Evolutionary conservation across 768 basidiomycete genomes (phyloP).

Genomic region (Russula ochroleuca): DNA sequence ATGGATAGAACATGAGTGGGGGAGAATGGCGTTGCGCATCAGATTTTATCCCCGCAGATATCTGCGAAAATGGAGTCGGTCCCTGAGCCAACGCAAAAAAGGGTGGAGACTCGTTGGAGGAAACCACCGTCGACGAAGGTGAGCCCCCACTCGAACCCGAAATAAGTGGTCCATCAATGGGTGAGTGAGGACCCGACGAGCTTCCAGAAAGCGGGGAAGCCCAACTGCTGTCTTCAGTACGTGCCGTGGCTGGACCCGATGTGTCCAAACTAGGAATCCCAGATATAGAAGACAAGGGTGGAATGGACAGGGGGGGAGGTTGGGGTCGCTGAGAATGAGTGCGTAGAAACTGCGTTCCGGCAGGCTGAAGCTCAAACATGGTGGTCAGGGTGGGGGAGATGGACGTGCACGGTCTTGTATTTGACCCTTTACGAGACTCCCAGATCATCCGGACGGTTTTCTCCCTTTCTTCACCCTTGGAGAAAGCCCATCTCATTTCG

Average conservation of each 20-base stretch:
- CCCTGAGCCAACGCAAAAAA: conserved; percentile 24
- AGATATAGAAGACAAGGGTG: conserved; percentile 12
- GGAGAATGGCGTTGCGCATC: conserved; percentile 17
- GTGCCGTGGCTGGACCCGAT: conserved; percentile 21
- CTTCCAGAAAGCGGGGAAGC: conserved; percentile 26
- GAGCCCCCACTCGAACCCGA: conserved; percentile 20
- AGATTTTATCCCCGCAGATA: conserved; percentile 15
- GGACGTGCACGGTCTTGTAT: conserved; percentile 3
- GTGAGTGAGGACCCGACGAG: conserved; percentile 25
- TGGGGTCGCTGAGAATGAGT: conserved; percentile 22
- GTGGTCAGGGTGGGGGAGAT: conserved; percentile 6
- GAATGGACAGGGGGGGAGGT: conserved; percentile 27
- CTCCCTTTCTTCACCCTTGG: conserved; percentile 67
- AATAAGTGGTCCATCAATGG: conserved; percentile 8
- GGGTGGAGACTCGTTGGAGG: conserved; percentile 22
- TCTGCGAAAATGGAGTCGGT: conserved; percentile 21
- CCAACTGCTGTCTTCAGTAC: conserved; percentile 27
- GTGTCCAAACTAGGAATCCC: conserved; percentile 16
- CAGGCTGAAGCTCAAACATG: conserved; percentile 20
- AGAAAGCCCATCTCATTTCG: conserved; percentile 79
- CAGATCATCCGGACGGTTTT: conserved; percentile 52
- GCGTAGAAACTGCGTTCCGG: conserved; percentile 19
- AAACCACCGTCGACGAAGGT: conserved; percentile 23
- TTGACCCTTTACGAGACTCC: conserved; percentile 35
- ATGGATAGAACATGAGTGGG: conserved; percentile 22